Evolutionary conservation across 176 grass and related monocot genomes (phyloP), one percentile per base, ranked within the genome.

Genomic region (Coix lacrymajobi): DNA sequence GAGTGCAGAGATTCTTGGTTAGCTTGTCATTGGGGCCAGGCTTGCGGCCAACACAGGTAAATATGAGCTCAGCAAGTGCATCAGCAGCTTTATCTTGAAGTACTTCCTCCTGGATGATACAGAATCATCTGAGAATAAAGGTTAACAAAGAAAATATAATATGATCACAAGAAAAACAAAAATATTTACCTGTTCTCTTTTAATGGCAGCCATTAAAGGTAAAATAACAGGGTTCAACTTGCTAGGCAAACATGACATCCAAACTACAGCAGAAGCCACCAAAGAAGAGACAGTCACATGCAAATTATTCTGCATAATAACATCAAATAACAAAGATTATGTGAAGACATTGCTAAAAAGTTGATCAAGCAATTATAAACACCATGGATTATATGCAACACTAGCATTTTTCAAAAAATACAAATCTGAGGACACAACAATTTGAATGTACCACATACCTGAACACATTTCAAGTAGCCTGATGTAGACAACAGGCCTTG

Each of bases 121-220:
- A 78, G 62, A 73, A 80, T 38, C 77, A 51, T 81, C 71, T 75
- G 41, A 90, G 68, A 70, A 39, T 69, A 54, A 15, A 73, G 36
- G 66, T 71, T 77, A 61, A 62, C 3, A 7, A 3, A 83, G 34
- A 81, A 84, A 79, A 75, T 85, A 70, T 44, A 68, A 78, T 56
- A 62, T 48, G 9, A 54, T 60, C 74, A 78, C 30, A 66, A 61
- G 52, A 78, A 68, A 71, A 39, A 8, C 36, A 68, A 31, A 37
- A 81, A 67, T 6, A 77, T 46, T 77, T 73, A 95, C 96, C 91
- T 99, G 96, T 61, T 99, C 96, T 83, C 96, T 90, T 90, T 93
- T 99, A 63, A 99, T 85, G 71, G 96, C 91, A 88, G 96, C 96
- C 96, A 99, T 99, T 90, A 99, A 89, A 85, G 96, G 96, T 60